Evolutionary conservation across 345 rosid genomes (phyloP).

Genomic region (Rhodomyrtus tomentosa): DNA sequence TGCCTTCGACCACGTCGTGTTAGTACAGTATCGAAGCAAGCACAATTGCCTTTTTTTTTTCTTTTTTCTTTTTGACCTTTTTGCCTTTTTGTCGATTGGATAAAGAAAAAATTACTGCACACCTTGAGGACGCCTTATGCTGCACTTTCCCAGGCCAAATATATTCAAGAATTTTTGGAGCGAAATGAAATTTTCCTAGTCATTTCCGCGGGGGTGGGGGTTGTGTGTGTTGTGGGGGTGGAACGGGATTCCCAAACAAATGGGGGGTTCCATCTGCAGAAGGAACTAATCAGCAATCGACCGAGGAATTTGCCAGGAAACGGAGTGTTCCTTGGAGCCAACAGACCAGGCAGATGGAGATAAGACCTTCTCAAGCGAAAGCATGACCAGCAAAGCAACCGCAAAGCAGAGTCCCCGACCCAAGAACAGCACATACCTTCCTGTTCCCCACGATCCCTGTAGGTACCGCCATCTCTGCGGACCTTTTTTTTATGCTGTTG

Average conservation of each 20-base stretch:
- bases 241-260: neutral
- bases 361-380: neutral
- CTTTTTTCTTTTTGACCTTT: too few relatives aligned
- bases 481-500: neutral
- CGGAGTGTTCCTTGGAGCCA: neutral
- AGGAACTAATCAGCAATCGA: neutral
- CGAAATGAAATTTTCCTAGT: neutral
- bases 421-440: neutral
- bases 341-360: neutral
- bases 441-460: neutral
- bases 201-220: too few relatives aligned
- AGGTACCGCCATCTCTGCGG: neutral
- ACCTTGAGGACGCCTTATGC: neutral
- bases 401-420: neutral
- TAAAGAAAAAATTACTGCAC: neutral
- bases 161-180: neutral
- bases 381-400: neutral
- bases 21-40: neutral
- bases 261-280: neutral
- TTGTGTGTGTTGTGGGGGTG: too few relatives aligned
- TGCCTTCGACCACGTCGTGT: neutral
- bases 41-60: neutral
- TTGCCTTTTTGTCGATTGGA: neutral
- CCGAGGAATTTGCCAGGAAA: neutral
- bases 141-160: neutral